These are phyloP conservation scores for Cercospora brassicicola DNA, from an alignment of 2,329 filamentous ascomycete genomes.

Conservation along the genomic window DNA sequence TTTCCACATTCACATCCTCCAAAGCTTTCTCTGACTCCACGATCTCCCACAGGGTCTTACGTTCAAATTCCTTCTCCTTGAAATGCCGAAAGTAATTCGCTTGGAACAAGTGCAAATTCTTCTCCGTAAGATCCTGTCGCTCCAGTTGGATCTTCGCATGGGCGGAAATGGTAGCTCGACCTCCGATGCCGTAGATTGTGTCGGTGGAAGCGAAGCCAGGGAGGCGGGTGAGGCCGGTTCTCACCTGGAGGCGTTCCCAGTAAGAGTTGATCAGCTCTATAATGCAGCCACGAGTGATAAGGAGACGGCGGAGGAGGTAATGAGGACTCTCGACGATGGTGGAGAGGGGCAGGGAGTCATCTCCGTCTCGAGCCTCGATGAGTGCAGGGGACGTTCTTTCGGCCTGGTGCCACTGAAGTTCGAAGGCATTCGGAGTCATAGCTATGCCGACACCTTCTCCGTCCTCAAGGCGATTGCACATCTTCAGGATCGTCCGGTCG, in stretches of 20 bases:
- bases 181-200: not conserved
- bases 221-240: not conserved
- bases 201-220: not conserved
- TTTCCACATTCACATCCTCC: not conserved
- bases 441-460: not conserved
- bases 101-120: not conserved
- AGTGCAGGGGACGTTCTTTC: not conserved
- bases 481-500: not conserved
- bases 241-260: not conserved
- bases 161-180: not conserved
- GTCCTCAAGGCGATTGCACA: not conserved
- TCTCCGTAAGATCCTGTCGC: not conserved
- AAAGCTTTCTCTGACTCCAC: not conserved
- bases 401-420: not conserved
- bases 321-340: not conserved
- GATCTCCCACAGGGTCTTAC: not conserved
- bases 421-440: not conserved
- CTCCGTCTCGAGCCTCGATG: not conserved
- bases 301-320: not conserved
- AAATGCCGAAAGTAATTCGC: not conserved
- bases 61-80: not conserved
- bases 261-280: not conserved
- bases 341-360: not conserved
- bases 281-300: not conserved
- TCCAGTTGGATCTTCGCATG: not conserved